Conservation (phyloP, 2,329 filamentous ascomycete genomes). For the Aspergillus japonicus region DNA sequence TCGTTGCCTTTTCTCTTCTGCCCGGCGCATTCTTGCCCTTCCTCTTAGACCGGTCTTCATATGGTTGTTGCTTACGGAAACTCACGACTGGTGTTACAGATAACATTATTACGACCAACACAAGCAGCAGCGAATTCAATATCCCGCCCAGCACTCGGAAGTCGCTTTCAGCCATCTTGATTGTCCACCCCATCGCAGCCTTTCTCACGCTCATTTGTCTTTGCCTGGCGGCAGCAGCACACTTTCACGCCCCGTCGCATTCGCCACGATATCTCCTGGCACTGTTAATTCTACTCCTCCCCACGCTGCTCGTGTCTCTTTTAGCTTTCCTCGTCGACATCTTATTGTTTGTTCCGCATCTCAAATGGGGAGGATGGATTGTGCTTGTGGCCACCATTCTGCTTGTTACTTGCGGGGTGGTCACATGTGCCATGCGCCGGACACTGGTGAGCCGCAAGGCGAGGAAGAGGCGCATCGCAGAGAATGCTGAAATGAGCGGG, state of each 20-base stretch:
- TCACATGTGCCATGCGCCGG: slow-evolving; percentile 92
- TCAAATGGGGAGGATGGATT: slow-evolving; percentile 92
- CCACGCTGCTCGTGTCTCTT: slow-evolving; percentile 79
- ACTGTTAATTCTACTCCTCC: slow-evolving; percentile 80
- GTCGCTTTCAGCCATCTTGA: slow-evolving; percentile 80
- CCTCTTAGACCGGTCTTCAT: background rate
- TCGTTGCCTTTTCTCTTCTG: slow-evolving; percentile 39
- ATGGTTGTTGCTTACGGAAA: background rate
- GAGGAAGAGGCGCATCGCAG: slow-evolving; percentile 84
- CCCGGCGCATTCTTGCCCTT: background rate
- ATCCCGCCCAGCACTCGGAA: slow-evolving; percentile 64
- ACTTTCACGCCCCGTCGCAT: slow-evolving; percentile 84
- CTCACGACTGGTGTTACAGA: slow-evolving; percentile 16
- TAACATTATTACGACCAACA: slow-evolving; percentile 35
- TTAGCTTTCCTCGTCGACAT: slow-evolving; percentile 92
- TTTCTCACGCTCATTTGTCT: slow-evolving; percentile 83
- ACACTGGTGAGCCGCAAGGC: slow-evolving; percentile 89
- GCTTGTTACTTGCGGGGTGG: slow-evolving; percentile 75
- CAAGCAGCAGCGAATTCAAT: slow-evolving; percentile 55
- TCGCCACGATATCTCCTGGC: slow-evolving; percentile 83
- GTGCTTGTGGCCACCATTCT: slow-evolving; percentile 86
- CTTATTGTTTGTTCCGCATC: slow-evolving; percentile 87
- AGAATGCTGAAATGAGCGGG: slow-evolving; percentile 96
- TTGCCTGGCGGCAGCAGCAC: slow-evolving; percentile 72
- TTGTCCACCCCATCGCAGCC: slow-evolving; percentile 89